A percentile compares a stretch with the other conserved stretches of the same genome.
Conservation (phyloP, 192 early-diverging fungal genomes). For the Coemansia sp. region DNA sequence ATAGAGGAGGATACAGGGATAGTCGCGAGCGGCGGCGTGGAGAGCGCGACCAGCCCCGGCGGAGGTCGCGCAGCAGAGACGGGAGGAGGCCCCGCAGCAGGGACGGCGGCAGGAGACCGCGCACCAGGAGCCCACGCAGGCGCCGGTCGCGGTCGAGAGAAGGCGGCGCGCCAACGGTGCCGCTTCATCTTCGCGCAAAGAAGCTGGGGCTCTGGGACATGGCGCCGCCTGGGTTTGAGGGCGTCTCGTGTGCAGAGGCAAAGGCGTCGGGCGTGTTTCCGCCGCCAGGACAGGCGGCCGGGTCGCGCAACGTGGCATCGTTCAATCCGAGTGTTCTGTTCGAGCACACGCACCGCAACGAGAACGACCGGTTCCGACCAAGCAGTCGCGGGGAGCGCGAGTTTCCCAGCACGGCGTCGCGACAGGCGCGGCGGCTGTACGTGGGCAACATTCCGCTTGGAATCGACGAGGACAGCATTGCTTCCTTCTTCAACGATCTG, state of each 20-base stretch:
- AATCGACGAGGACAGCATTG: conserved; percentile 68
- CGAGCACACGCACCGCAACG: conserved; percentile 56
- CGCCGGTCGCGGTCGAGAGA: conserved; percentile 40
- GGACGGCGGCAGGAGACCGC: conserved; percentile 34
- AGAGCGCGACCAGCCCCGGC: conserved; percentile 37
- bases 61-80: conserved; percentile 54
- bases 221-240: conserved; percentile 85
- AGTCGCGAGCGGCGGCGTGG: conserved; percentile 32
- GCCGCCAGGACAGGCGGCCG: conserved; percentile 35
- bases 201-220: conserved; percentile 93
- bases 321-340: conserved; percentile 44
- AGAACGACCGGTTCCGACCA: conserved; percentile 45
- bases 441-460: conserved; percentile 86
- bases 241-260: conserved; percentile 78
- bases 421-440: conserved; percentile 87
- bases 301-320: conserved; percentile 46
- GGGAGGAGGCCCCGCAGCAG: conserved; percentile 48
- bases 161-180: conserved; percentile 48
- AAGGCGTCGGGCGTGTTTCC: conserved; percentile 75
- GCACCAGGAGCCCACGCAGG: conserved; percentile 12
- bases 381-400: conserved; percentile 49
- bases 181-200: conserved; percentile 73
- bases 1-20: conserved; percentile 45
- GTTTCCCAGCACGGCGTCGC: conserved; percentile 53
- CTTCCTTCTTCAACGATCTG: conserved; percentile 84